A percentile compares a stretch with the other conserved stretches of the same genome.
Conservation (phyloP, 305 asterid genomes). For the Galium porrigens region DNA sequence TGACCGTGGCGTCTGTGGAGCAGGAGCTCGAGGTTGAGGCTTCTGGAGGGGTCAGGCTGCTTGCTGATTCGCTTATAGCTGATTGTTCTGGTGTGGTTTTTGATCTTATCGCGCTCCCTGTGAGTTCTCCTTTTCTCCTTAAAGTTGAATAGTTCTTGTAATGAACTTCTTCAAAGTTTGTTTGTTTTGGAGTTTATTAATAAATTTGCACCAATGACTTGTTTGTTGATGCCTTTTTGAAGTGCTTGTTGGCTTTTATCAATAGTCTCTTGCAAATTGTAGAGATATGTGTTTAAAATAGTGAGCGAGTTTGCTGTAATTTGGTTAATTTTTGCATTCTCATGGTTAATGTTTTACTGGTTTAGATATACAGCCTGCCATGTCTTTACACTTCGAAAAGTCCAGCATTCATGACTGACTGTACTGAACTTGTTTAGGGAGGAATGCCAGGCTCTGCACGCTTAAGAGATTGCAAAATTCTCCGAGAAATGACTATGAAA, state of each 20-base stretch:
- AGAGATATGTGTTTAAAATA: not conserved
- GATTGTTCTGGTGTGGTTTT: conserved; percentile 43
- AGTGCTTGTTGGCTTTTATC: not conserved
- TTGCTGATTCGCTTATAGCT: conserved; percentile 58
- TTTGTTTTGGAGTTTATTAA: not conserved
- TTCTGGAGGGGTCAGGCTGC: conserved; percentile 60
- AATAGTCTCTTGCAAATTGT: not conserved
- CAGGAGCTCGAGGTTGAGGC: conserved; percentile 61
- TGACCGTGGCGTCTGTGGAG: conserved; percentile 81
- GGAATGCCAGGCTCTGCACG: conserved; percentile 98
- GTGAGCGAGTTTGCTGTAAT: not conserved
- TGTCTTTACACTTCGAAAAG: not conserved
- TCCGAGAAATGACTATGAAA: conserved; percentile 47
- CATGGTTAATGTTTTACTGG: not conserved
- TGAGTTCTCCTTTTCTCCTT: conserved; percentile 17
- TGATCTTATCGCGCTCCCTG: conserved; percentile 77
- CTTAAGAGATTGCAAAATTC: conserved; percentile 53
- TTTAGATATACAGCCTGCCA: too few species aligned
- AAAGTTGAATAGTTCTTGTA: not conserved
- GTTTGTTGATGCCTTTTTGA: not conserved
- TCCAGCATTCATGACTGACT: conserved; percentile 3
- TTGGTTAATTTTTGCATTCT: not conserved
- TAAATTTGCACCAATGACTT: conserved; percentile 1
- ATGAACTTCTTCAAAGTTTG: not conserved
- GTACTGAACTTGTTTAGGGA: conserved; percentile 37